Percentiles rank a stretch among this genome's conserved stretches.
Conservation (phyloP, 2,329 filamentous ascomycete genomes). For the Kalaharituber pfeilii region DNA sequence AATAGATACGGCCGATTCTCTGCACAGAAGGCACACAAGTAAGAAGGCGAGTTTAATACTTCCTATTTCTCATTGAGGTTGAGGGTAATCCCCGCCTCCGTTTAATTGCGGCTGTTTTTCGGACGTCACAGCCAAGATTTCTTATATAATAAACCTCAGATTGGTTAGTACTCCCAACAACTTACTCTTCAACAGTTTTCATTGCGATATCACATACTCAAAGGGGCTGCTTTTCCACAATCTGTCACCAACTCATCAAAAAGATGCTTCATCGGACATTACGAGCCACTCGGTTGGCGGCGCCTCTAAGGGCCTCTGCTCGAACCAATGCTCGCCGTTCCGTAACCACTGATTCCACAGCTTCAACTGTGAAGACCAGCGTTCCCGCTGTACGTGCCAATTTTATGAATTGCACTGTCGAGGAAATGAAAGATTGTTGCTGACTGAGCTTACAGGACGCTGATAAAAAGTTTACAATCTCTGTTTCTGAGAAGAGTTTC, state of each 20-base stretch:
- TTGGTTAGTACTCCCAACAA: conserved; percentile 1
- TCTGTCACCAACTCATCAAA: conserved; percentile 16
- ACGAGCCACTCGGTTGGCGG: conserved; percentile 41
- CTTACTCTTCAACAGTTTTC: conserved; percentile 1
- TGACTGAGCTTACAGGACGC: conserved; percentile 49
- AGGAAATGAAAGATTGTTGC: too few relatives aligned
- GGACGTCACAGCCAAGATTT: too few relatives aligned
- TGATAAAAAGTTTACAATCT: conserved; percentile 80
- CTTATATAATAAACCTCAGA: too few relatives aligned
- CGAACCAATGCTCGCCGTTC: conserved; percentile 32
- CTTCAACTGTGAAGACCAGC: conserved; percentile 62
- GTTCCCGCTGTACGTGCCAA: conserved; percentile 43
- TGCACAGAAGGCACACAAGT: too few relatives aligned
- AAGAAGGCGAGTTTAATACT: too few relatives aligned
- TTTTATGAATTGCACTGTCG: conserved; percentile 31
- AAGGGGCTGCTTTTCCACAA: not conserved
- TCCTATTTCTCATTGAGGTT: too few relatives aligned
- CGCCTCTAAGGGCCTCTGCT: conserved; percentile 38
- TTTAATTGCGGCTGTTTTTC: too few relatives aligned
- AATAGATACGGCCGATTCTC: too few relatives aligned
- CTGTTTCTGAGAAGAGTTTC: conserved; percentile 94
- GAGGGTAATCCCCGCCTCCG: too few relatives aligned
- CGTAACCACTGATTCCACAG: conserved; percentile 91
- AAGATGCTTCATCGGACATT: conserved; percentile 57
- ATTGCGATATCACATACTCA: too few relatives aligned